Evolutionary conservation across 2,329 filamentous ascomycete genomes (phyloP), one percentile per base, ranked within the genome.

Genomic region (Fusarium palustre): DNA sequence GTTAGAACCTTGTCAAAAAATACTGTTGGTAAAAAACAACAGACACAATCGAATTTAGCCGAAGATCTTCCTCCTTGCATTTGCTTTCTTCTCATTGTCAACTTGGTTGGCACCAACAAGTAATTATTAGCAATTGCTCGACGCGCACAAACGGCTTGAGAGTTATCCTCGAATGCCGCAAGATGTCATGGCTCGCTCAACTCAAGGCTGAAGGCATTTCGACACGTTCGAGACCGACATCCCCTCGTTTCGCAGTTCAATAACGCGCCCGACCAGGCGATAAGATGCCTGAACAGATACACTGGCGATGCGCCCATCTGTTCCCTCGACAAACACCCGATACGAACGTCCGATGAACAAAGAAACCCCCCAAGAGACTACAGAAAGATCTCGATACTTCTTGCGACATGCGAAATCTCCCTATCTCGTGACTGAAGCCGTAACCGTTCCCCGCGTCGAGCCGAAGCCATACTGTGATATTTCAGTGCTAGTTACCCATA

Each of bases 191-290:
- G 11, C 1, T 16, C 13, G 7, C 10, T 18, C 22, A 2, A 7
- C 8, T 12, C 12, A 13, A 30, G 3, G 4, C 5, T 1, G 7
- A 20, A 22, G 15, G 12, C 8, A n/a, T 10, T 6, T 12, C 4
- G 28, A 15, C 7, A 28, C 13, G 9, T 18, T 11, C 18, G 16
- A 2, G 5, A 18, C 13, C 34, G 13, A 39, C 22, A 15, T 15
- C 3, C 1, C 4, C 7, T 3, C 10, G 24, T 4, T 16, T 16
- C 4, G n/a, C 13, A 5, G n/a, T 3, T n/a, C 3, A 4, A 7
- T 18, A 4, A 25, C 30, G 31, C 12, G 46, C 5, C 15, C 20
- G 7, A 34, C 22, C 20, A 24, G 20, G 20, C 4, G 20, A 22
- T 12, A 41, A 11, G 38, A 41, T 4, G 11, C 36, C 13, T 22